Evolutionary conservation across 345 rosid species (phyloP).

Genomic region (Erucastrum elatum): DNA sequence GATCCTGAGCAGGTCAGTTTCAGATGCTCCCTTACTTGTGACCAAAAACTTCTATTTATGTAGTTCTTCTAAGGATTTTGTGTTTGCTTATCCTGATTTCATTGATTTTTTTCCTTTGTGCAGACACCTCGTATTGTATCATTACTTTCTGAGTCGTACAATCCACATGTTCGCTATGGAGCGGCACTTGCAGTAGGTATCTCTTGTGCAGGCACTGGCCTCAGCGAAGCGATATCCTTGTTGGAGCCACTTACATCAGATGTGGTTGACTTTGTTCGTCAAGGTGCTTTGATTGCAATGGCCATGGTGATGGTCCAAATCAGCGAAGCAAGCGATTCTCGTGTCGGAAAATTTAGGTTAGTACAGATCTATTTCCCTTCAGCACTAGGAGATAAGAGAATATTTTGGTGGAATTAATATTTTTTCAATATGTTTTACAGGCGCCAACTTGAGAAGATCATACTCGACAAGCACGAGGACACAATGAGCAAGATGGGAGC

Average conservation of each 20-base stretch:
- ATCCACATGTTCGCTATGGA: conserved; percentile 99
- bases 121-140: conserved; percentile 99
- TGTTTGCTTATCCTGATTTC: conserved; percentile 3
- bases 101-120: conserved; percentile 15
- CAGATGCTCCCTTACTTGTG: conserved; percentile 7
- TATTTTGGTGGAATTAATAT: conserved; percentile 13
- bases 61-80: neutral
- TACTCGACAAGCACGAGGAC: conserved; percentile 94
- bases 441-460: conserved; percentile 91
- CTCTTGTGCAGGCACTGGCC: conserved; percentile 99
- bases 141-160: conserved; percentile 91
- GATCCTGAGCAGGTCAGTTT: conserved; percentile 90
- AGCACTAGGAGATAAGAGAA: neutral
- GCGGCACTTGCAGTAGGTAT: conserved; percentile 99
- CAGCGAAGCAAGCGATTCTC: conserved; percentile 95
- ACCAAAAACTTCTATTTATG: neutral
- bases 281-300: conserved; percentile 99
- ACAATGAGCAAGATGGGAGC: conserved; percentile 99
- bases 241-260: conserved; percentile 95
- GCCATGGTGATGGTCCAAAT: conserved; percentile 99
- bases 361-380: conserved; percentile 9
- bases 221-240: conserved; percentile 96
- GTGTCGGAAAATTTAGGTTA: conserved; percentile 94
- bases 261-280: conserved; percentile 99
- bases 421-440: conserved; percentile 40